A percentile compares a stretch with the other conserved stretches of the same genome.
These are phyloP conservation scores for Saturnispora dispora DNA, from an alignment of 805 yeast genomes.

Conservation along the genomic window DNA sequence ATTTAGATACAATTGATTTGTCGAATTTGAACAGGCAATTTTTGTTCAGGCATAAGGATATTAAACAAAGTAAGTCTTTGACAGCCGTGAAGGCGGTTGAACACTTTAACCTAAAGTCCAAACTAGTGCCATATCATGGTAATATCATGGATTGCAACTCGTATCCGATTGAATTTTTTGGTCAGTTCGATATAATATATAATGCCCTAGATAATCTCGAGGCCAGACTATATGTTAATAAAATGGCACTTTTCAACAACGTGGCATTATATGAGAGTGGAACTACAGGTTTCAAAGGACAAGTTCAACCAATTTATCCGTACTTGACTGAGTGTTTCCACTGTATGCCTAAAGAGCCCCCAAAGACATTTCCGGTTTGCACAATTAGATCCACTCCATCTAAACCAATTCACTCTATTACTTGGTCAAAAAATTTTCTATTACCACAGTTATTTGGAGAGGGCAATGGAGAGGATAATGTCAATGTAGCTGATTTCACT, in stretches of 20 bases:
- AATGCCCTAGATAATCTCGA: constrained; percentile 92
- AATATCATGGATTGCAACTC: constrained; percentile 69
- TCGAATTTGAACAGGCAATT: constrained; percentile 92
- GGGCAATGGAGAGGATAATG: constrained; percentile 30
- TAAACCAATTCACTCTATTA: constrained; percentile 90
- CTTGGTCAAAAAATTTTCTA: constrained; percentile 93
- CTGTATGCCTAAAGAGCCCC: constrained; percentile 78
- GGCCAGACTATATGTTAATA: constrained; percentile 85
- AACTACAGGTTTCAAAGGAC: constrained; percentile 91
- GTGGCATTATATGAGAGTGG: constrained; percentile 88
- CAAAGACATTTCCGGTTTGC: constrained; percentile 90
- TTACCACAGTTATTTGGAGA: constrained; percentile 68
- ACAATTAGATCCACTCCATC: constrained; percentile 96
- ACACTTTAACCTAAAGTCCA: constrained; percentile 55
- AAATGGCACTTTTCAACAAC: constrained; percentile 61
- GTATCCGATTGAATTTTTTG: constrained; percentile 73
- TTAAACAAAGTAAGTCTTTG: constrained; percentile 75
- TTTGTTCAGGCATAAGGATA: constrained; percentile 79
- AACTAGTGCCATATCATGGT: constrained; percentile 72
- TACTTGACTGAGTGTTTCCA: constrained; percentile 85
- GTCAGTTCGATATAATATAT: constrained; percentile 67
- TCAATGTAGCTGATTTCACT: constrained; percentile 45
- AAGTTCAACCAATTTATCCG: constrained; percentile 85
- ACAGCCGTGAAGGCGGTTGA: constrained; percentile 82
- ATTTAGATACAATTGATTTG: constrained; percentile 88